Percentiles rank a stretch among this genome's conserved stretches.
Evolutionary conservation across 2,329 filamentous ascomycete species (phyloP).

Genomic region (Fusarium chuoi): DNA sequence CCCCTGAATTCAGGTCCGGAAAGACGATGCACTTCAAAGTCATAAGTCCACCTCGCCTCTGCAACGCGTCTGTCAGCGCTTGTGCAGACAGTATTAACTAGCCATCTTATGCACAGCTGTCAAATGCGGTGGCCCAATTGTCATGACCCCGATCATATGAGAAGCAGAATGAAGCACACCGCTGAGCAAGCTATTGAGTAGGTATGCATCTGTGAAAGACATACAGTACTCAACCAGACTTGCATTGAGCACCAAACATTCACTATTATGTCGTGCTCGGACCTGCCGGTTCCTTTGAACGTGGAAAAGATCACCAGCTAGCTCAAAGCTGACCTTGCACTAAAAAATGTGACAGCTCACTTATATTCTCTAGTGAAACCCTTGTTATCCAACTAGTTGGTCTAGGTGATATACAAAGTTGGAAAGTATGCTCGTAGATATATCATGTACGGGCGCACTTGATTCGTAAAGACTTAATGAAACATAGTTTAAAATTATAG

Average conservation of each 20-base stretch:
- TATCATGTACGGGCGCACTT: rapidly evolving
- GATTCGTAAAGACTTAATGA: neutral
- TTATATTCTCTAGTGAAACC: too few species aligned
- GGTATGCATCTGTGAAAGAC: neutral
- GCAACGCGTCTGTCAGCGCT: neutral
- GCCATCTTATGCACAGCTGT: neutral
- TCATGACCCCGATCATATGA: neutral
- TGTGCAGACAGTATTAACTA: neutral
- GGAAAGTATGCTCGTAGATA: neutral
- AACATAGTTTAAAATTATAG: neutral
- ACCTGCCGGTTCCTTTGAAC: neutral
- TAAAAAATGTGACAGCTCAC: neutral
- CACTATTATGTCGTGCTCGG: neutral
- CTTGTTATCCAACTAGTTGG: too few species aligned
- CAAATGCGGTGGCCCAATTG: neutral
- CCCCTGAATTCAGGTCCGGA: rapidly evolving
- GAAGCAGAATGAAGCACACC: neutral
- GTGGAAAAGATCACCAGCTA: neutral
- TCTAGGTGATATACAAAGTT: neutral
- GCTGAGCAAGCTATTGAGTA: neutral
- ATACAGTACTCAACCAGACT: too few species aligned
- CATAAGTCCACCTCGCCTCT: neutral
- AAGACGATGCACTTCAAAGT: neutral
- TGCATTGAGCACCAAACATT: neutral
- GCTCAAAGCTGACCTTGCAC: neutral